Evolutionary conservation across 2,329 filamentous ascomycete genomes (phyloP), one percentile per base, ranked within the genome.

Genomic region (Sporothrix mexicana): DNA sequence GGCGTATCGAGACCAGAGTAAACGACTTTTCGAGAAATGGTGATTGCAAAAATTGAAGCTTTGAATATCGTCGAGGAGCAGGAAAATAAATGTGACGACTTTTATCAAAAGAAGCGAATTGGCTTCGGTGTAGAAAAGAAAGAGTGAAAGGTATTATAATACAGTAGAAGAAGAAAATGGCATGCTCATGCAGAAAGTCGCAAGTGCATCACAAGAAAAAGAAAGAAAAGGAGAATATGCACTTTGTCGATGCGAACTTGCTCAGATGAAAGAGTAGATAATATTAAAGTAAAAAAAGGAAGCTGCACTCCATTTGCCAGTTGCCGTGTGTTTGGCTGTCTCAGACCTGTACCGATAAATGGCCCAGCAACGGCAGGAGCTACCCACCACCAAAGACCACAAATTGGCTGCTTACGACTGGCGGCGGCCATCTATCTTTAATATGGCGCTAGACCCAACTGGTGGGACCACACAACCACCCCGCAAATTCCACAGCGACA

Each of bases 321-420:
- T n/a, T 45, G 51, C 23, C 17, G 53, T 62, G 25, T 73, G 41
- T 68, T 70, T 74, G 66, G 30, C 53, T 41, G 59, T 73, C 67
- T 71, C 61, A 23, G 51, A 71, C 15, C 15, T n/a, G 71, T 57
- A 66, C n/a, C 74, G 75, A 77, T 77, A 59, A 73, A 71, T 78
- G 77, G 74, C 77, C 75, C 74, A 72, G 77, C 77, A 76, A 76
- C 75, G 74, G 71, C 72, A 62, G 73, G 71, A 57, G 45, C 72
- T 70, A 71, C 64, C 67, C 72, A 64, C 47, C 47, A 47, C 61
- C 61, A 64, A 23, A 12, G 23, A 15, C 7, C 10, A 47, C 41
- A 20, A 15, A 45, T 64, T 64, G 9, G n/a, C 15, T 45, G 61
- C 41, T 47, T 6, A 66, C 36, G 23, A 9, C 64, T 20, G 47